Evolutionary conservation across 345 rosid genomes (phyloP), one percentile per base, ranked within the genome.

Genomic region (Boechera stricta): DNA sequence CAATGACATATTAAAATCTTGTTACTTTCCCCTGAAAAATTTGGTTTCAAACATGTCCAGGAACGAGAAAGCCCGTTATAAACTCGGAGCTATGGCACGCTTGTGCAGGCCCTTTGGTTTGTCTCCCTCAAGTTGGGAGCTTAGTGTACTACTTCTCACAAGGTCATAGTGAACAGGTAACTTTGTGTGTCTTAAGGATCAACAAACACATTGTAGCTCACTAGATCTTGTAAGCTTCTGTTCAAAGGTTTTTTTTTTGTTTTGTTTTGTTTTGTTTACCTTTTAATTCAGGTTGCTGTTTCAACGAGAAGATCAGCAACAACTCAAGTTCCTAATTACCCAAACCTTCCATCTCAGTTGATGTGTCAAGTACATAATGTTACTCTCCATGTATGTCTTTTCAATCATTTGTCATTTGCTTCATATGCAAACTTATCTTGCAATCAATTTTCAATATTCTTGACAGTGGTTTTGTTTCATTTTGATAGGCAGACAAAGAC

Each of bases 141-240:
- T 91, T 96, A 38, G 97, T 89, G 70, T 89, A 90, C 77, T 96
- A 93, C 76, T 93, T 96, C 73, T 95, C 99, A 80, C 99, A 96
- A 82, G 99, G 99, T 53, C 99, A 93, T 51, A 93, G 98, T 15
- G 99, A 96, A 77, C 99, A 96, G 98, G 99, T 95, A 73, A 64
- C 42, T 18, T 60, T 55, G 33, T 49, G 16, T 68, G 35, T 59
- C 6, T 59, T 51, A 16, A 11, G 7, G 5, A 32, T 28, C 62
- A 76, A 12, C 10, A 10, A 33, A 63, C n/a, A 48, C 68, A 21
- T 21, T 21, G 24, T 21, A 21, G 35, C 44, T 78, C 24, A 49
- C 1, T 64, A 58, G 65, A 44, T 73, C 36, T 26, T 53, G 53
- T 16, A 41, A 56, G 44, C 44, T 41, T 7, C 1, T 53, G 24